phyloP scores from a whole-genome alignment of 148 eudicot species.

The Silene latifolia region DNA sequence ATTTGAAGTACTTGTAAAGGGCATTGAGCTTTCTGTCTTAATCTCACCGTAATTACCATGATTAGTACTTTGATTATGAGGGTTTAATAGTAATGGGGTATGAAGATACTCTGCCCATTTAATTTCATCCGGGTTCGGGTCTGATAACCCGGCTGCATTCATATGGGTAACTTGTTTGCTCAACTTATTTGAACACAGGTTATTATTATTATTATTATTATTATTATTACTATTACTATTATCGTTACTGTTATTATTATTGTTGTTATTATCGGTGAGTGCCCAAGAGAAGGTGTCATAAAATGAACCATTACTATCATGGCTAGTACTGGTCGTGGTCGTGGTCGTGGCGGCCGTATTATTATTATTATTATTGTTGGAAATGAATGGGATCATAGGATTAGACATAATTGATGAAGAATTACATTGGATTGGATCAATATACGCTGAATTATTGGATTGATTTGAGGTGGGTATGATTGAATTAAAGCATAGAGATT shows the following conservation, averaged over 20 bases:
- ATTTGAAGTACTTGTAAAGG: constrained; percentile 15
- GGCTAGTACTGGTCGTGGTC: constrained; percentile 24
- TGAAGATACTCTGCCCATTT: constrained; percentile 77
- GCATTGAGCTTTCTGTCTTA: constrained; percentile 39
- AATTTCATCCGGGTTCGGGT: constrained; percentile 43
- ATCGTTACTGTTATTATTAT: not conserved
- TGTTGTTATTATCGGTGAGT: constrained; percentile 23
- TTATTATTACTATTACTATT: not conserved
- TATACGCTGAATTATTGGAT: constrained; percentile 19
- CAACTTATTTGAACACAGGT: not conserved
- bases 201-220: constrained; percentile 25
- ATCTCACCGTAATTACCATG: constrained; percentile 38
- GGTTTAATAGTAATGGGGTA: constrained; percentile 31
- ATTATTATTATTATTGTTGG: constrained; percentile 14
- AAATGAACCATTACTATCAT: constrained; percentile 22
- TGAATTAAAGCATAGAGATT: constrained; percentile 33
- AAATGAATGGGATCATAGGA: constrained; percentile 35
- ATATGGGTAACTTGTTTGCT: not conserved
- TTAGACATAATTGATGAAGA: constrained; percentile 27
- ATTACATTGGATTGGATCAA: constrained; percentile 19
- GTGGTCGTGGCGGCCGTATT: constrained; percentile 9
- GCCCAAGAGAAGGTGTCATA: constrained; percentile 50
- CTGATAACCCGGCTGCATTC: constrained; percentile 20
- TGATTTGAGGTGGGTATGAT: constrained; percentile 16
- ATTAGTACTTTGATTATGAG: constrained; percentile 10